Evolutionary conservation across 371 early-diverging fungal species (phyloP).

Genomic region (Dichotomocladium elegans): DNA sequence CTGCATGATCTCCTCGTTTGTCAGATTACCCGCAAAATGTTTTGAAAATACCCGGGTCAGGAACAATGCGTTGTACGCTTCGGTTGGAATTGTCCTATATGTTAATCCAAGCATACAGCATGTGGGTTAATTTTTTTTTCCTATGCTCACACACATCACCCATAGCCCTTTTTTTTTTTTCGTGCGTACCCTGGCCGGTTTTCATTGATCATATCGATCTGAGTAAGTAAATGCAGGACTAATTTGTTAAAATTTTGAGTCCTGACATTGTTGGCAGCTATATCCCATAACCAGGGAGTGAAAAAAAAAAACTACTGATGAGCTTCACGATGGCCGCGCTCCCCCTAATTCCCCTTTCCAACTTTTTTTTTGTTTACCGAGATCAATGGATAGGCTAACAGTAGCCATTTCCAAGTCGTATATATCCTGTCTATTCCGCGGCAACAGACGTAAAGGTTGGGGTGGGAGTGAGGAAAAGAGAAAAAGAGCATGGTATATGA

Average conservation of each 20-base stretch:
- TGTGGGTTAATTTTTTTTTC: neutral
- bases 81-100: constrained; percentile 32
- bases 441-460: neutral
- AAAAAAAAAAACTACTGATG: too few species aligned
- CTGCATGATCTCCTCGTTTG: constrained; percentile 50
- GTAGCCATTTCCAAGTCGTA: constrained; percentile 73
- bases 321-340: too few species aligned
- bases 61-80: constrained; percentile 69
- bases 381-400: constrained; percentile 58
- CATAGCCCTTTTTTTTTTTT: neutral
- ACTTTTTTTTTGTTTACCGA: too few species aligned
- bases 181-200: constrained; percentile 43
- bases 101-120: neutral
- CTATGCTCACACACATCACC: neutral
- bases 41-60: constrained; percentile 61
- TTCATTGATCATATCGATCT: constrained; percentile 48
- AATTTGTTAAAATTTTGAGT: constrained; percentile 70
- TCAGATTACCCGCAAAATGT: constrained; percentile 63
- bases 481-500: too few species aligned
- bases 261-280: constrained; percentile 62
- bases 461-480: too few species aligned
- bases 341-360: too few species aligned
- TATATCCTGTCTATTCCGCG: constrained; percentile 56
- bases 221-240: constrained; percentile 53
- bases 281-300: neutral